Conservation (phyloP, 345 rosid species). For the Cardiospermum halicacabum region DNA sequence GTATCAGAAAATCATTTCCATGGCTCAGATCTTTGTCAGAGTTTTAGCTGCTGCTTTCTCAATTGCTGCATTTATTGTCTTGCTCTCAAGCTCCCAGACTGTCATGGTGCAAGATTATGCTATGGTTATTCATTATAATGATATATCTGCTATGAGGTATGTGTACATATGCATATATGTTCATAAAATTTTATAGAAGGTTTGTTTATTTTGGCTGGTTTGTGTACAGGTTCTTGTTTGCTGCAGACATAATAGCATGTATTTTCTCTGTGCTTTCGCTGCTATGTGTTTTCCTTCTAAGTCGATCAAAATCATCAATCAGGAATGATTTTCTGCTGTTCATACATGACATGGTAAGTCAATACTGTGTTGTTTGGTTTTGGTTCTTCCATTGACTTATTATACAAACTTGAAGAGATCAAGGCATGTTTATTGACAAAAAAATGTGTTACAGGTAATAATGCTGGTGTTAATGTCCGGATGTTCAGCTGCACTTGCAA, state of each 20-base stretch:
- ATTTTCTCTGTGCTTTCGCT: slow-evolving; percentile 39
- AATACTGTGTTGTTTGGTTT: neutral
- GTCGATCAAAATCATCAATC: slow-evolving; percentile 20
- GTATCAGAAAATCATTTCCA: slow-evolving; percentile 16
- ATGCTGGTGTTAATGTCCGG: slow-evolving; percentile 46
- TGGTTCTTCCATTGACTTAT: too few relatives aligned
- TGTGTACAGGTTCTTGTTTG: slow-evolving; percentile 45
- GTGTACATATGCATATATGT: neutral
- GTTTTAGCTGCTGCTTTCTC: slow-evolving; percentile 34
- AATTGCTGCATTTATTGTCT: slow-evolving; percentile 28
- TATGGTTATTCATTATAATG: slow-evolving; percentile 29
- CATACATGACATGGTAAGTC: slow-evolving; percentile 50
- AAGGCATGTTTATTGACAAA: neutral
- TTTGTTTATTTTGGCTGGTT: neutral
- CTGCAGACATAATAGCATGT: slow-evolving; percentile 28
- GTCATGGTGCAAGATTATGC: slow-evolving; percentile 20
- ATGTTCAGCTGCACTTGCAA: slow-evolving; percentile 49
- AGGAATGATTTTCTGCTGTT: slow-evolving; percentile 29
- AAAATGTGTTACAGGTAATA: slow-evolving; percentile 36
- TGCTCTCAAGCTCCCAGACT: slow-evolving; percentile 32
- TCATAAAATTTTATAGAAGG: too few relatives aligned
- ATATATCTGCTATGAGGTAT: slow-evolving; percentile 44
- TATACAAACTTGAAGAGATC: neutral
- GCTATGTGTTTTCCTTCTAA: slow-evolving; percentile 20
- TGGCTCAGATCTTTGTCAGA: slow-evolving; percentile 36